Evolutionary conservation across 2,329 filamentous ascomycete genomes (phyloP), one percentile per base, ranked within the genome.

Genomic region (Cercospora sesami): DNA sequence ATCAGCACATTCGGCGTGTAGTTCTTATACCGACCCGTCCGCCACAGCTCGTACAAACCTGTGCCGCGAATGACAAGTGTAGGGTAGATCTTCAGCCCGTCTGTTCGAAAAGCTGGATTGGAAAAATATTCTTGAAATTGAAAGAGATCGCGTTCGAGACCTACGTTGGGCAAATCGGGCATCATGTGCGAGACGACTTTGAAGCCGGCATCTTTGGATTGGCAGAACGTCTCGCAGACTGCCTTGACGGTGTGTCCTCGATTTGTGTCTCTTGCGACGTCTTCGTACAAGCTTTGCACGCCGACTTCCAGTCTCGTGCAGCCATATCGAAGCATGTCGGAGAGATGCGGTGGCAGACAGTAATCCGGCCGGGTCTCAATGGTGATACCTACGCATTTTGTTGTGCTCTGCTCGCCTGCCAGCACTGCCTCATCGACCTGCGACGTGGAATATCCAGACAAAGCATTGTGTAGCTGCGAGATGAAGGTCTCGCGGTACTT

Each of bases 131-230:
- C 96, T 71, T 92, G 87, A 80, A 99, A 99, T 75, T 99, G 95
- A 77, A 96, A 94, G 53, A 99, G 85, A 78, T 99, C 95, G 75
- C 95, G 90, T 81, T 99, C 96, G 91, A 98, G 97, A 66, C 95
- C 95, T 2, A 99, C 95, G 75, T 99, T 99, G 3, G 95, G 95
- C 59, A 99, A 82, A 78, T 99, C 95, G 1, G 95, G 95, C 95
- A 99, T 99, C 95, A 99, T 99, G 81, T 99, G 95, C 73, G 92
- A 96, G 70, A 99, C 95, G 0, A 99, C 95, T 80, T 99, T 99
- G 86, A 97, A 99, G 0, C 95, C 95, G 5, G 96, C 93, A 79
- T 99, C 96, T 81, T 99, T 99, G 71, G 95, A 89, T n/a, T 97
- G 85, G 73, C 92, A 96, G 79, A 99, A 99, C 0, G 95, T 99